These are phyloP conservation scores for Solanum hybrid DNA, from an alignment of 305 asterid genomes.

Conservation along the genomic window DNA sequence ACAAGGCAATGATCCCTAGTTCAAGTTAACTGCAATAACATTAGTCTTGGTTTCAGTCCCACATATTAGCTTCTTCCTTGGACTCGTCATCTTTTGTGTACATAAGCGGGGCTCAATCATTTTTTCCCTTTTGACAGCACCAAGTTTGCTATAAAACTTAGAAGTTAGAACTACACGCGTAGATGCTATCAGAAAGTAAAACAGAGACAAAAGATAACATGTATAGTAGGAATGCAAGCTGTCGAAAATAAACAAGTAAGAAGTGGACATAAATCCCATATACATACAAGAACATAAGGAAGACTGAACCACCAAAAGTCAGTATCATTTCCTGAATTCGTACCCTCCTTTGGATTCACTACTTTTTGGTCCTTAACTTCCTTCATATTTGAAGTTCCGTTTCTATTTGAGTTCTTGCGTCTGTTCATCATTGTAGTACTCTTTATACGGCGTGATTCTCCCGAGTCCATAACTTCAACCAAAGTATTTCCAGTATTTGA, in stretches of 20 bases:
- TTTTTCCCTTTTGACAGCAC: neutral
- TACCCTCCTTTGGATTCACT: constrained; percentile 12
- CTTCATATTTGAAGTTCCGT: constrained; percentile 18
- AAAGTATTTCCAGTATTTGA: constrained; percentile 11
- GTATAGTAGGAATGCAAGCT: neutral
- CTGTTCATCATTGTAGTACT: constrained; percentile 11
- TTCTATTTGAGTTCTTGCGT: constrained; percentile 18
- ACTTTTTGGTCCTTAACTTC: constrained; percentile 19
- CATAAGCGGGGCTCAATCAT: neutral
- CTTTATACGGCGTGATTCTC: constrained; percentile 21
- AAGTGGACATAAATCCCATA: constrained; percentile 2
- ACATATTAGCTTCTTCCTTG: neutral
- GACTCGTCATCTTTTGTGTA: neutral
- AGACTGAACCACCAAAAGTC: constrained; percentile 75
- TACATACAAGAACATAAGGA: constrained; percentile 76
- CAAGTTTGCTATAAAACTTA: neutral
- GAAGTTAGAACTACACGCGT: neutral
- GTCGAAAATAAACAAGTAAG: constrained; percentile 4
- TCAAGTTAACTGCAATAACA: neutral
- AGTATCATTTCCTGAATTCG: constrained; percentile 16
- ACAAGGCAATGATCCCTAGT: neutral
- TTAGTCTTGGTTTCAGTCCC: neutral
- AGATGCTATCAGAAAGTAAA: neutral
- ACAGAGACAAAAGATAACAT: neutral
- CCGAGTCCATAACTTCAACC: constrained; percentile 7